Base-by-base conservation (phyloP, 768 basidiomycete genomes). In the Suillus luteus region DNA sequence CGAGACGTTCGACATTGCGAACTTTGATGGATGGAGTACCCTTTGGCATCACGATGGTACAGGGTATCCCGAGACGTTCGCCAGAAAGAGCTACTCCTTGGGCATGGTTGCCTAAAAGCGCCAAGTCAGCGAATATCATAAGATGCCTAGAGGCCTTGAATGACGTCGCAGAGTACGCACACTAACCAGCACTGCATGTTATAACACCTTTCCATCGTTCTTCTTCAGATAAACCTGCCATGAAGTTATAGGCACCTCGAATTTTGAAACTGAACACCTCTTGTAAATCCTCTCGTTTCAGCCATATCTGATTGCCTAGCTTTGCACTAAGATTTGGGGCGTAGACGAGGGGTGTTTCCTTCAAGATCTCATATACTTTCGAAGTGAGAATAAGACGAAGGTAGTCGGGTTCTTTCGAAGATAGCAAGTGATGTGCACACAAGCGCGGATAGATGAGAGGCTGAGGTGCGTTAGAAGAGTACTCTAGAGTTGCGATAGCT, bases 181-280 rank as follows among this genome's bases (percentile, higher is more conserved):
- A 89, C 93, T 86, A 78, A 97, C 96, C 96, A 64, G 97, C 97
- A 74, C 94, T 96, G 73, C 97, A 99, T 55, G 97, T 98, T 61
- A 99, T 82, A 68, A 99, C 97, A 64, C 97, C 97, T 76, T 95
- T 95, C 93, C 95, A 96, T 63, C 94, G 83, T 72, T 99, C 96
- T 62, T 95, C 93, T 38, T 91, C 89, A 9, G 81, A 81, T 41
- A 99, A 80, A 75, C 85, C 85, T 24, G 93, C 93, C 96, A 99
- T 99, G 71, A 97, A 93, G 76, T 99, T 99, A 80, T 97, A 99
- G 38, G 97, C 97, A 27, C 97, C 97, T 5, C 97, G 84, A 55
- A 99, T 95, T 74, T 99, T 99, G 87, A 99, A 99, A 75, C 93
- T 96, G 76, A 99, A 99, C 22, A 99, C 97, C 71, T 94, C 90